Evolutionary conservation across 2,329 filamentous ascomycete genomes (phyloP).

Genomic region (Arthrobotrys entomopaga): DNA sequence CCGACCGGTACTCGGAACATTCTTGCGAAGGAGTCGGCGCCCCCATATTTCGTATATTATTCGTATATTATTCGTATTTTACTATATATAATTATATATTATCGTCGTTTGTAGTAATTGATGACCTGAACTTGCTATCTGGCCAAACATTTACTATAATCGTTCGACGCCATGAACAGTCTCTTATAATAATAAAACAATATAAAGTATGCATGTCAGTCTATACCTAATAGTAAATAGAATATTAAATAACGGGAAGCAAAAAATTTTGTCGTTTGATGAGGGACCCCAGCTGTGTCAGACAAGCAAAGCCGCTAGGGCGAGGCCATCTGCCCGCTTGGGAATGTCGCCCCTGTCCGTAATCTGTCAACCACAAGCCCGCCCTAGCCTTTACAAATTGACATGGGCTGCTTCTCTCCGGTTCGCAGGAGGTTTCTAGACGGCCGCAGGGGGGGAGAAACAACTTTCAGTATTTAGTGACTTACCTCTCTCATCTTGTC

Average conservation of each 20-base stretch:
- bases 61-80: too few species aligned
- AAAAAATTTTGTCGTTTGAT: slow-evolving; percentile 4
- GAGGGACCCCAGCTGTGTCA: slow-evolving; percentile 7
- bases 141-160: neutral
- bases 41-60: slow-evolving; percentile 7
- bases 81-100: too few species aligned
- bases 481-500: slow-evolving; percentile 20
- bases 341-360: slow-evolving; percentile 9
- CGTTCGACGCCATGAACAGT: neutral
- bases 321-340: slow-evolving; percentile 15
- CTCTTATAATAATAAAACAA: neutral
- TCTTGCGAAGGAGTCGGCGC: slow-evolving; percentile 7
- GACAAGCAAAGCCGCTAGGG: slow-evolving; percentile 1
- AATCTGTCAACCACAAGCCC: neutral
- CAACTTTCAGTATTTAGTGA: neutral
- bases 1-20: slow-evolving; percentile 10
- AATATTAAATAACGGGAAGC: neutral
- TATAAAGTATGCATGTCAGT: neutral
- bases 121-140: neutral
- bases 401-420: neutral
- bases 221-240: neutral
- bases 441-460: slow-evolving; percentile 13
- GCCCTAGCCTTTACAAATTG: neutral
- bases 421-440: neutral
- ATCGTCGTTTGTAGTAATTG: neutral